These are phyloP conservation scores for Saccharum officinarum DNA, from an alignment of 176 grass and related monocot genomes.

Conservation along the genomic window DNA sequence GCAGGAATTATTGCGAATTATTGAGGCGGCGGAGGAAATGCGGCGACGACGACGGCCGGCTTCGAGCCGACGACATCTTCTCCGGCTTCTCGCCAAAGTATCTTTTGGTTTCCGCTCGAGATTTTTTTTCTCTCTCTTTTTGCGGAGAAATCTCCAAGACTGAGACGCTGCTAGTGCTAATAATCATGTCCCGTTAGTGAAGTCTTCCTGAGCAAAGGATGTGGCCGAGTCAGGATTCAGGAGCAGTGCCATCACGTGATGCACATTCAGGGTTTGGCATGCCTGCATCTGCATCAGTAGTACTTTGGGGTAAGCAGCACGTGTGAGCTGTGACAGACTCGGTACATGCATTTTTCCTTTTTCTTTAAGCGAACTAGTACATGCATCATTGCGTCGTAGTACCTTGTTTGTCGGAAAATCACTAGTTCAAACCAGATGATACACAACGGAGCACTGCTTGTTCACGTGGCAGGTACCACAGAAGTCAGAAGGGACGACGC, in stretches of 20 bases:
- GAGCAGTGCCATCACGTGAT: background rate
- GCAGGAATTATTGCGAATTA: background rate
- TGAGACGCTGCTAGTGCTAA: background rate
- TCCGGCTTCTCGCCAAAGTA: background rate
- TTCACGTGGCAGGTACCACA: background rate
- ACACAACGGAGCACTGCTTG: background rate
- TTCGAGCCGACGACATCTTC: background rate
- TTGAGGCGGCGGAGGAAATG: conserved; percentile 33
- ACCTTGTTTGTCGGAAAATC: background rate
- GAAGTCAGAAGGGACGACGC: background rate
- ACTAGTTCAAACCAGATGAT: background rate
- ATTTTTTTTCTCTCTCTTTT: background rate
- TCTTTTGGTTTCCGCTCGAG: background rate
- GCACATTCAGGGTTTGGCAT: background rate
- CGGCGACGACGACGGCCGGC: conserved; percentile 15
- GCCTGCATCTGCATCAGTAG: background rate
- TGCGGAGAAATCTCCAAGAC: background rate
- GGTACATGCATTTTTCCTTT: background rate
- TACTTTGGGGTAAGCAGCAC: background rate
- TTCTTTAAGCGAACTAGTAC: background rate
- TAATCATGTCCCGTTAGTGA: background rate
- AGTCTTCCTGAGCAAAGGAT: too few relatives aligned
- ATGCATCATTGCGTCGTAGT: conserved; percentile 1
- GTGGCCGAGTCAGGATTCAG: background rate
- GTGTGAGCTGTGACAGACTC: background rate